A percentile compares a stretch with the other conserved stretches of the same genome.
These are phyloP conservation scores for Elsinoe necatrix DNA, from an alignment of 2,329 filamentous ascomycete species.

Conservation along the genomic window DNA sequence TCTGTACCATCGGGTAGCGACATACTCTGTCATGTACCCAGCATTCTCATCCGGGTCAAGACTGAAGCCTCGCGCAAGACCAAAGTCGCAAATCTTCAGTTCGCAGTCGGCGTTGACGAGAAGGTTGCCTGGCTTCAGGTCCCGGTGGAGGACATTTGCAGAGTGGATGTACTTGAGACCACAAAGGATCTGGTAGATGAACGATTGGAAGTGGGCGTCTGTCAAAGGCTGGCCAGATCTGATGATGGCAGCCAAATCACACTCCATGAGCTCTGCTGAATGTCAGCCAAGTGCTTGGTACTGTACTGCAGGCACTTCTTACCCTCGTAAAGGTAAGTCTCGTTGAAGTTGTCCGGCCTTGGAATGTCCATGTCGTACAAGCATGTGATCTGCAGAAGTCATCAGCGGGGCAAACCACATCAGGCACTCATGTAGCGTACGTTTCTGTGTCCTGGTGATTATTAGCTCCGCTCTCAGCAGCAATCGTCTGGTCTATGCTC, in stretches of 20 bases:
- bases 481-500: slow-evolving; percentile 14
- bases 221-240: slow-evolving; percentile 78
- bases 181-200: slow-evolving; percentile 99
- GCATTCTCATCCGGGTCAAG: slow-evolving; percentile 97
- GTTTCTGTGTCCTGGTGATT: slow-evolving; percentile 38
- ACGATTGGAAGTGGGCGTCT: slow-evolving; percentile 98
- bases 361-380: slow-evolving; percentile 99
- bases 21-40: slow-evolving; percentile 99
- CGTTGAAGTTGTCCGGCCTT: slow-evolving; percentile 90
- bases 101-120: slow-evolving; percentile 98
- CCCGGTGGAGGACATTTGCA: slow-evolving; percentile 92
- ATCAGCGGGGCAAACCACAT: slow-evolving; percentile 9
- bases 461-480: slow-evolving; percentile 5
- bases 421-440: slow-evolving; percentile 24
- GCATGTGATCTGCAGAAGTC: slow-evolving; percentile 73
- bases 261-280: slow-evolving; percentile 93
- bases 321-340: slow-evolving; percentile 98
- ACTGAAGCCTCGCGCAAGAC: slow-evolving; percentile 90
- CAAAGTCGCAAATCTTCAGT: slow-evolving; percentile 98
- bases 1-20: slow-evolving; percentile 96
- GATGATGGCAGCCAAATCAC: slow-evolving; percentile 95
- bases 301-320: slow-evolving; percentile 24
- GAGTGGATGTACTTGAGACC: slow-evolving; percentile 99
- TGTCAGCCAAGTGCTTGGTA: background rate
- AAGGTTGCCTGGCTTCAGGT: slow-evolving; percentile 93